Evolutionary conservation across 2,329 filamentous ascomycete genomes (phyloP).

Genomic region (Epichloe gansuensis): DNA sequence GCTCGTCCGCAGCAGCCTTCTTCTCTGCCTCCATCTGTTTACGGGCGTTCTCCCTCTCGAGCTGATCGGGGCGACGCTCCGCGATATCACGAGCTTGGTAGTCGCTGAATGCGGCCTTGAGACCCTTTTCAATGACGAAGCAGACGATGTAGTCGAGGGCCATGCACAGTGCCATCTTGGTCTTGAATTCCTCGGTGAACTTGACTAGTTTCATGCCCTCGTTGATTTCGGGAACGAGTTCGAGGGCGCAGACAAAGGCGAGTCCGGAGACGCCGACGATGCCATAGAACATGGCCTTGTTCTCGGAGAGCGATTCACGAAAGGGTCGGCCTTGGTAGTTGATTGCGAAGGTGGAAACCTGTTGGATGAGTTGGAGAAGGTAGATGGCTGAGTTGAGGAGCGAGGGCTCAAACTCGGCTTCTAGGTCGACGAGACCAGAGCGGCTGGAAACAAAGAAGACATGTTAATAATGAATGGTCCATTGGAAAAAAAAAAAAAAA

Average conservation of each 20-base stretch:
- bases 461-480: constrained; percentile 9
- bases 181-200: constrained; percentile 80
- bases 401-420: constrained; percentile 87
- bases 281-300: constrained; percentile 96
- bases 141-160: constrained; percentile 75
- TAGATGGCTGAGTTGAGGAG: constrained; percentile 95
- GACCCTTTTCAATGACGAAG: constrained; percentile 71
- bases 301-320: constrained; percentile 89
- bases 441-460: constrained; percentile 22
- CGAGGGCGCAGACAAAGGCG: constrained; percentile 87
- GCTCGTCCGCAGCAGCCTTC: constrained; percentile 38
- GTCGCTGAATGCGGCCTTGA: constrained; percentile 82
- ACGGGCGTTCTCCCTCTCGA: constrained; percentile 59
- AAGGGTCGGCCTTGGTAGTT: constrained; percentile 98
- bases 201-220: constrained; percentile 84
- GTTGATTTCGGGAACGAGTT: constrained; percentile 92
- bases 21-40: constrained; percentile 43
- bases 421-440: constrained; percentile 61
- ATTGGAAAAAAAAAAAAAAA: background rate
- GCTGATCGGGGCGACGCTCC: constrained; percentile 70
- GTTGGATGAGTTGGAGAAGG: constrained; percentile 92
- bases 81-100: constrained; percentile 92
- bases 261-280: constrained; percentile 81
- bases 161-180: constrained; percentile 75
- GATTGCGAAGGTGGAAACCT: constrained; percentile 97